Percentiles rank a stretch among this genome's conserved stretches.
Conservation (phyloP, 2,329 filamentous ascomycete species). For the Pseudogymnoascus sp. region DNA sequence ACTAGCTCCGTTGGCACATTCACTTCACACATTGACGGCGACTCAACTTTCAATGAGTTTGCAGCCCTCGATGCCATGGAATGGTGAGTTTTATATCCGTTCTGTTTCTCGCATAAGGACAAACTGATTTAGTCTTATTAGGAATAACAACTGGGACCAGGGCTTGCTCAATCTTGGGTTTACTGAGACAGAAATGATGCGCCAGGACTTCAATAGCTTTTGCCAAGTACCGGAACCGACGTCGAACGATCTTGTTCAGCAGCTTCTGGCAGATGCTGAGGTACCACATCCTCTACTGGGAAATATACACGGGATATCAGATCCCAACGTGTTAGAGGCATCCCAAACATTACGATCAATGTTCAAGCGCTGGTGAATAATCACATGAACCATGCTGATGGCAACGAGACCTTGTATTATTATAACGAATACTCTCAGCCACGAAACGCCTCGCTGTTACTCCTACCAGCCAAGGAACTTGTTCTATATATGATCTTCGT, state of each 20-base stretch:
- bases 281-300: neutral
- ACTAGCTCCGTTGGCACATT: slow-evolving; percentile 16
- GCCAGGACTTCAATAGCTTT: slow-evolving; percentile 27
- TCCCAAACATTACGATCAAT: slow-evolving; percentile 8
- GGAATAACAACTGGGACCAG: slow-evolving; percentile 27
- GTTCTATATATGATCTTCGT: neutral
- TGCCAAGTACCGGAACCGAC: slow-evolving; percentile 26
- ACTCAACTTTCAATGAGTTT: slow-evolving; percentile 49
- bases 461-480: neutral
- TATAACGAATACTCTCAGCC: neutral
- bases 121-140: slow-evolving; percentile 12
- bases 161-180: slow-evolving; percentile 29
- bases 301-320: neutral
- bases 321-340: neutral
- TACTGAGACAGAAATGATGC: slow-evolving; percentile 26
- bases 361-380: slow-evolving; percentile 8
- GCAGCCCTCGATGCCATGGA: slow-evolving; percentile 47
- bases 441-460: neutral
- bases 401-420: neutral
- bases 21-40: slow-evolving; percentile 25
- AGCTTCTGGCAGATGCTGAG: slow-evolving; percentile 14
- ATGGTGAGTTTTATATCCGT: slow-evolving; percentile 25
- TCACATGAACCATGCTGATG: neutral
- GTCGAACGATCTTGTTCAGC: slow-evolving; percentile 25
- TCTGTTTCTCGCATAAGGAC: slow-evolving; percentile 9